Base-by-base conservation (phyloP, 192 early-diverging fungal species). In the Lunasporangiospora selenospora region DNA sequence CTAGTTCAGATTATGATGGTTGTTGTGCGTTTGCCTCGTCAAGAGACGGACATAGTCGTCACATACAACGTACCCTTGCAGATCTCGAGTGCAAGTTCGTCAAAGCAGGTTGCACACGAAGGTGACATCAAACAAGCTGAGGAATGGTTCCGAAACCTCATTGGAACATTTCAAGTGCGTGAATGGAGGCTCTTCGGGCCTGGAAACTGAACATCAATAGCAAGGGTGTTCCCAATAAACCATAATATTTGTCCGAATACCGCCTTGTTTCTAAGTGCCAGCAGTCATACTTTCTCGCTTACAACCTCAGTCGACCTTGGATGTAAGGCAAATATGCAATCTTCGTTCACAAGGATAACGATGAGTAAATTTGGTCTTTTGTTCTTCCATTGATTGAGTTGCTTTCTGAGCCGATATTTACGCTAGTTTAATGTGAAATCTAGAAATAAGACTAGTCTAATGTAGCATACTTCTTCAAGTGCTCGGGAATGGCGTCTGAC, bases 381-480 rank as follows among this genome's bases (percentile, higher is more conserved):
- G n/a, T n/a, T n/a, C n/a, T n/a, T n/a, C n/a, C n/a, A n/a, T n/a
- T n/a, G n/a, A n/a, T n/a, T n/a, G n/a, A n/a, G n/a, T n/a, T n/a
- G n/a, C n/a, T n/a, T n/a, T n/a, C n/a, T n/a, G n/a, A n/a, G n/a
- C n/a, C n/a, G n/a, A n/a, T n/a, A n/a, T n/a, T n/a, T n/a, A n/a
- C n/a, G n/a, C n/a, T n/a, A n/a, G n/a, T n/a, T n/a, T n/a, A n/a
- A n/a, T n/a, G n/a, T n/a, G n/a, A n/a, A n/a, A n/a, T n/a, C n/a
- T n/a, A n/a, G n/a, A n/a, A n/a, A n/a, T n/a, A n/a, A n/a, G n/a
- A n/a, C n/a, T 70, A 71, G 5, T 62, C 67, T 24, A 93, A 80
- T 11, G 85, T 87, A 71, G 94, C 80, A 77, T 97, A 97, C 66
- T 93, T 95, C 66, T 89, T 82, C 65, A 96, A 77, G 71, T 93